Conservation (phyloP, 345 rosid species). For the Alliaria petiolata region DNA sequence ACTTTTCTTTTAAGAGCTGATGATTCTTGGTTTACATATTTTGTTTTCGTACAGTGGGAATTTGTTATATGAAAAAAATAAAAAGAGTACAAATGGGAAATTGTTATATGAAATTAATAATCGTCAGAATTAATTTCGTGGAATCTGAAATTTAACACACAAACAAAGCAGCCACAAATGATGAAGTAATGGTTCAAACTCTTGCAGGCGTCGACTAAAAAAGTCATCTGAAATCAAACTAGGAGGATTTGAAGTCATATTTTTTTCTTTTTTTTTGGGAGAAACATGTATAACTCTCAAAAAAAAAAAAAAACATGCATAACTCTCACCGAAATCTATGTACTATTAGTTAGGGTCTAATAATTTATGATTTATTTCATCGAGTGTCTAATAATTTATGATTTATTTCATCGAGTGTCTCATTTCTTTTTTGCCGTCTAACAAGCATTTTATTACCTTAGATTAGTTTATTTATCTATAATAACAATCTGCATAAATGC, state of each 20-base stretch:
- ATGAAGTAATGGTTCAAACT: background rate
- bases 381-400: no score
- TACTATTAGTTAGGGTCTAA: background rate
- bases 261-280: no score
- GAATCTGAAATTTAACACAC: background rate
- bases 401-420: background rate
- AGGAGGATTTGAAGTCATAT: no score
- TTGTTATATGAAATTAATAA: no score
- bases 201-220: background rate
- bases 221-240: no score
- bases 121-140: background rate
- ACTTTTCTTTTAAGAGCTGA: constrained; percentile 35
- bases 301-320: no score
- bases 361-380: no score
- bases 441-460: background rate
- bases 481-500: no score
- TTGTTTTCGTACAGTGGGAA: background rate
- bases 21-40: background rate
- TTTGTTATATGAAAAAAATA: background rate
- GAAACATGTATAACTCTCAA: no score
- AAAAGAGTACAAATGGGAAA: no score
- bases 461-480: no score
- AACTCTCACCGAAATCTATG: background rate
- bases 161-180: background rate
- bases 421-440: background rate